Base-by-base conservation (phyloP, 1,139 yeast genomes). In the Nadsonia starkeyi-henricii region DNA sequence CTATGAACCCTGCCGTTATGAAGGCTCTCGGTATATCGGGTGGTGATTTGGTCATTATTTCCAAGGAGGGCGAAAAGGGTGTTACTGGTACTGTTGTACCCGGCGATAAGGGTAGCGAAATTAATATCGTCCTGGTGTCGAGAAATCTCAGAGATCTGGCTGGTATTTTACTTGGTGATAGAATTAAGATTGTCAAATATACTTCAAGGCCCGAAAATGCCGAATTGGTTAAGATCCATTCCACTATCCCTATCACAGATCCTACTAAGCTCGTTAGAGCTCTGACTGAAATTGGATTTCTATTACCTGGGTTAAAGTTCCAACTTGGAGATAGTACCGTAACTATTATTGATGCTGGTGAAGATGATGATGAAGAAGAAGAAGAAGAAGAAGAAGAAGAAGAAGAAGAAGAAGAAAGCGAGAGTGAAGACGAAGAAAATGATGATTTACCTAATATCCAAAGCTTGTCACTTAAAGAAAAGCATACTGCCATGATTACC, bases 121-220 rank as follows among this genome's bases (percentile, higher is more conserved):
- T 21, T n/a, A 77, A 80, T 55, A 78, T 81, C 3, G 62, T 83
- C 1, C 70, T 72, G 45, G 55, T 85, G 1, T 73, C 86, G 1
- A 54, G 65, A 1, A 56, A 68, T 3, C 61, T 78, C 44, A 66
- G 93, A 51, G 61, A 67, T 2, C 66, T 80, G 20, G 74, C 77
- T 1, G 84, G 81, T 9, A 58, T 83, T 3, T 61, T 83, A 7
- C 67, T 83, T 12, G 96, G 96, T 28, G 95, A 86, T 57, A 66
- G 95, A 50, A 66, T 85, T 1, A 67, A 67, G 20, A 56, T 88
- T 0, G 59, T 60, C 8, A 79, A 72, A 55, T 65, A 68, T 33
- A 52, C 62, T 1, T 56, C 61, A 2, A 81, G 78, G 50, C 86
- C 86, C 2, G 62, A 64, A 1, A 72, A 73, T 55, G 80, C 81